A percentile compares a stretch with the other conserved stretches of the same genome.
Evolutionary conservation across 108 stramenopile species (phyloP).

Genomic region (Mediolabrus comicus): DNA sequence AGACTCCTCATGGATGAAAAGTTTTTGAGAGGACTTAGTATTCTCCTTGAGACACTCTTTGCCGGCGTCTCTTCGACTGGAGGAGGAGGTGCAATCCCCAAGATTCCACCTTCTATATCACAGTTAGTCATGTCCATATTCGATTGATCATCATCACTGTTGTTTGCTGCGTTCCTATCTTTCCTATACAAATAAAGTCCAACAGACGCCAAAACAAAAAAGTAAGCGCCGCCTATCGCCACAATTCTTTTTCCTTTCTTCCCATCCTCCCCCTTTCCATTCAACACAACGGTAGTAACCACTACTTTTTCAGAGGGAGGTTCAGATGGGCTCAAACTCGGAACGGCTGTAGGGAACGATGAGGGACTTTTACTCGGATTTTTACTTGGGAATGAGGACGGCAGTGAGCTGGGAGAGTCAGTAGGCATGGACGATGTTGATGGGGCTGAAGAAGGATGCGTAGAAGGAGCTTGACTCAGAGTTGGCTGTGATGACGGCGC

Average conservation of each 20-base stretch:
- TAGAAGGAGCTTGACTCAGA: not conserved
- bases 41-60: not conserved
- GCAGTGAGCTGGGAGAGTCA: too few species aligned
- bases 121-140: not conserved
- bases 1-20: not conserved
- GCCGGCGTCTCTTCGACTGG: not conserved
- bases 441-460: too few species aligned
- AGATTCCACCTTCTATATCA: not conserved
- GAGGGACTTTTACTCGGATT: too few species aligned
- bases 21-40: not conserved
- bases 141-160: not conserved
- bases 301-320: not conserved
- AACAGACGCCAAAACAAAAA: not conserved
- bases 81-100: not conserved
- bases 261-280: not conserved
- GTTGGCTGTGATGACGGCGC: conserved; percentile 1
- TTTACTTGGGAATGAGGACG: too few species aligned
- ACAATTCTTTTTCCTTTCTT: not conserved
- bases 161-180: not conserved
- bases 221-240: not conserved
- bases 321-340: too few species aligned
- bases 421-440: not conserved
- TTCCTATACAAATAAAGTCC: not conserved
- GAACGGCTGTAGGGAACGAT: too few species aligned
- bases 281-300: not conserved